Evolutionary conservation across 257 asterid species (phyloP), one percentile per base, ranked within the genome.

Genomic region (Ilex asprella): DNA sequence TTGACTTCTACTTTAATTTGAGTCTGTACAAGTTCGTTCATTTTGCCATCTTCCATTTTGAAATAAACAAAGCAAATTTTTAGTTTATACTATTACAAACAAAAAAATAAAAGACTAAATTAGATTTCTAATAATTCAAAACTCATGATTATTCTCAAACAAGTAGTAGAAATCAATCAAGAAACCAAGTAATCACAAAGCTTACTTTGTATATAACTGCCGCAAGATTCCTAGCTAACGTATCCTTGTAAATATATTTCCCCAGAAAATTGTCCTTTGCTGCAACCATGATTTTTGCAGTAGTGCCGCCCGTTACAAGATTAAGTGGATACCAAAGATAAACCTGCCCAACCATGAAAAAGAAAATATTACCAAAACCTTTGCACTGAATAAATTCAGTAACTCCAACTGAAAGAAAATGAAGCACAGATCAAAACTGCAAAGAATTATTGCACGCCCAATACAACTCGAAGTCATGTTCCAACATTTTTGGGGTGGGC

Each of bases 281-380:
- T 64, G 97, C 88, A 32, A 93, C 84, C 96, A 93, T 93, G 70
- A 93, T 87, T 74, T 93, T 93, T 1, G 96, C 97, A 16, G 97
- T 93, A 11, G 99, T 90, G 39, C 97, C 99, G 59, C 97, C 99
- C 3, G 97, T 84, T 39, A 93, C 85, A 54, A 93, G 78, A 71
- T 79, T 93, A 55, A 93, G 88, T 2, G 97, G 97, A 75, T 87
- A 93, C 99, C 99, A 93, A 64, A 89, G 90, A 67, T 93, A 87
- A 31, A 93, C 96, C 96, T 93, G 89, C 66, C 49, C 39, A 30
- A 68, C 7, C 12, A 41, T 64, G 62, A 59, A 73, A 62, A 21
- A 21, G 27, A 21, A 21, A 21, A 21, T 21, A 35, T 43, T 29
- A n/a, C 3, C 7, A 35, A 35, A 35, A 35, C 8, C 8, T 35